These are phyloP conservation scores for Naegleria lovaniensis DNA, from an alignment of 208 protist species.

Conservation along the genomic window DNA sequence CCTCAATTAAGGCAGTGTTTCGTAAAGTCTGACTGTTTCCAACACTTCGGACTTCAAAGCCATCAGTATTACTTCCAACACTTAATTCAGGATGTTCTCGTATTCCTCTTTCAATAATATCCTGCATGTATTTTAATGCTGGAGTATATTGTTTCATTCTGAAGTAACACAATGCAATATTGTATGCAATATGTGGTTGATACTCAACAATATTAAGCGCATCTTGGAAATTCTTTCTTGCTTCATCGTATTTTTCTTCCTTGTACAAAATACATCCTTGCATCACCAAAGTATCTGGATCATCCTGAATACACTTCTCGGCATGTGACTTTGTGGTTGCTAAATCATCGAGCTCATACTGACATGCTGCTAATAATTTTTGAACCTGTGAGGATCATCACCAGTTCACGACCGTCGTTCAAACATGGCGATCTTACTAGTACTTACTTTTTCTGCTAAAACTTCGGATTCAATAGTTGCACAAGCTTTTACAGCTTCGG, in stretches of 20 bases:
- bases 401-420: no score
- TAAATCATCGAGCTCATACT: constrained; percentile 84
- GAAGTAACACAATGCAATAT: constrained; percentile 90
- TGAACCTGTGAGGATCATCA: constrained; percentile 60
- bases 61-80: constrained; percentile 80
- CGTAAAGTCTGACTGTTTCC: constrained; percentile 87
- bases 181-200: constrained; percentile 85
- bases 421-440: not conserved
- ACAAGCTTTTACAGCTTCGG: constrained; percentile 71
- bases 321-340: constrained; percentile 75
- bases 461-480: constrained; percentile 69
- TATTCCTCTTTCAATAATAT: constrained; percentile 89
- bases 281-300: constrained; percentile 73
- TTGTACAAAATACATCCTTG: constrained; percentile 76
- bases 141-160: constrained; percentile 83
- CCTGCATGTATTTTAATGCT: constrained; percentile 81
- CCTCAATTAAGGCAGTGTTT: constrained; percentile 89
- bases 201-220: constrained; percentile 77
- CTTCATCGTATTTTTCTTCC: constrained; percentile 82
- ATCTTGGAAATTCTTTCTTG: constrained; percentile 80
- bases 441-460: constrained; percentile 36
- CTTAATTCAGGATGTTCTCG: constrained; percentile 85
- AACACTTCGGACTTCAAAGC: constrained; percentile 81
- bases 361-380: constrained; percentile 78
- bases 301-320: constrained; percentile 65